Percentiles rank a stretch among this genome's conserved stretches.
Conservation (phyloP, 192 early-diverging fungal species). For the Coemansia sp. region DNA sequence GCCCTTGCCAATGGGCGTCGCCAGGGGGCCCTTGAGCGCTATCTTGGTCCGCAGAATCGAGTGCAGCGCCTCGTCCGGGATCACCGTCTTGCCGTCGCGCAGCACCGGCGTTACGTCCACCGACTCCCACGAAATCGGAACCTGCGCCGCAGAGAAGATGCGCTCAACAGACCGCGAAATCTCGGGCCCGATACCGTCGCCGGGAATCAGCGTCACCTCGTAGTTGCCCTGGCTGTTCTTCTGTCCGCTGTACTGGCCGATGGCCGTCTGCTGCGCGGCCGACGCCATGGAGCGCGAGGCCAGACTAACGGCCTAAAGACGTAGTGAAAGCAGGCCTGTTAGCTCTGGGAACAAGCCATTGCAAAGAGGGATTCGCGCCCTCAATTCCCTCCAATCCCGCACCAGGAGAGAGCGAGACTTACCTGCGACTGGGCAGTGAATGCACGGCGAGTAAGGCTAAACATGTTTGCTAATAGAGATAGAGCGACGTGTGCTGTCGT, state of each 20-base stretch:
- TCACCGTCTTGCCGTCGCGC: constrained; percentile 90
- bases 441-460: constrained; percentile 41
- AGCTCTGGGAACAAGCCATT: background rate
- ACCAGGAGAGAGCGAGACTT: background rate
- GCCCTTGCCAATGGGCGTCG: constrained; percentile 98
- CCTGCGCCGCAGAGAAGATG: constrained; percentile 90
- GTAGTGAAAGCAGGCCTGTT: background rate
- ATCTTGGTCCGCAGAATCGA: constrained; percentile 97
- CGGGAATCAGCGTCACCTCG: constrained; percentile 93
- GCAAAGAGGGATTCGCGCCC: background rate
- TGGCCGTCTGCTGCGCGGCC: constrained; percentile 24
- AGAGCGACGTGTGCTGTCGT: background rate
- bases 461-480: constrained; percentile 18
- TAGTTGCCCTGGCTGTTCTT: constrained; percentile 73
- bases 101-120: constrained; percentile 93
- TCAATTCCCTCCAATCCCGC: background rate
- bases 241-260: constrained; percentile 46
- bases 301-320: constrained; percentile 17
- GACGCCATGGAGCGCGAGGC: constrained; percentile 50
- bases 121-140: constrained; percentile 96
- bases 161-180: constrained; percentile 91
- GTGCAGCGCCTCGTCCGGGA: constrained; percentile 88
- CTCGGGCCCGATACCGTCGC: constrained; percentile 99
- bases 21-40: constrained; percentile 96
- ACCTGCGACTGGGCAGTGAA: constrained; percentile 27